Evolutionary conservation across 805 yeast species (phyloP), one percentile per base, ranked within the genome.

Genomic region (Sugiyamaella floridensis): DNA sequence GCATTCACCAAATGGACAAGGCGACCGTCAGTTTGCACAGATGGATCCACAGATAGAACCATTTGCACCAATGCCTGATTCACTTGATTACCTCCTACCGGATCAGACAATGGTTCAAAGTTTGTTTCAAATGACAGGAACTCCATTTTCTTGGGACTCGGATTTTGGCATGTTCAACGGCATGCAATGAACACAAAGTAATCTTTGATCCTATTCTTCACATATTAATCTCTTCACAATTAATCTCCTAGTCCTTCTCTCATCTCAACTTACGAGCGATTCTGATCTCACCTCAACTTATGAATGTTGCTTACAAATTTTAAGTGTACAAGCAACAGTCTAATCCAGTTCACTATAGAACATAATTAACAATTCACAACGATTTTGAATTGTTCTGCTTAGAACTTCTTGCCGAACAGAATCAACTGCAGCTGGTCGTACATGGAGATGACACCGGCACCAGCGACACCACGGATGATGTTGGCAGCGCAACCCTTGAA

Each of bases 401-500:
- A 51, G 83, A 88, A 89, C 79, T 89, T 88, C 88, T 89, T 89
- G 78, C 97, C 97, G 77, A 89, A 89, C 68, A 90, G 55, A 82
- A 89, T 83, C 78, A 89, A 76, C 81, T 89, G 97, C 76, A 89
- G 80, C 81, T 89, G 96, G 78, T 90, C 97, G 82, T 90, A 89
- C 82, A 90, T 71, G 80, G 97, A 89, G 76, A 89, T 88, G 70
- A 90, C 97, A 87, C 96, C 96, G 73, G 97, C 97, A 84, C 96
- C 96, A 77, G 97, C 97, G 74, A 89, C 96, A 88, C 97, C 97
- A 86, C 97, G 89, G 78, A 89, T 83, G 83, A 89, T 89, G 93
- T 89, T 89, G 76, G 97, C 97, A 85, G 92, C 96, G 78, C 96
- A 89, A 82, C 97, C 97, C 84, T 88, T 90, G 92, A 89, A 89